phyloP scores from a whole-genome alignment of 371 early-diverging fungal genomes.

The Rhizopus sp. region DNA sequence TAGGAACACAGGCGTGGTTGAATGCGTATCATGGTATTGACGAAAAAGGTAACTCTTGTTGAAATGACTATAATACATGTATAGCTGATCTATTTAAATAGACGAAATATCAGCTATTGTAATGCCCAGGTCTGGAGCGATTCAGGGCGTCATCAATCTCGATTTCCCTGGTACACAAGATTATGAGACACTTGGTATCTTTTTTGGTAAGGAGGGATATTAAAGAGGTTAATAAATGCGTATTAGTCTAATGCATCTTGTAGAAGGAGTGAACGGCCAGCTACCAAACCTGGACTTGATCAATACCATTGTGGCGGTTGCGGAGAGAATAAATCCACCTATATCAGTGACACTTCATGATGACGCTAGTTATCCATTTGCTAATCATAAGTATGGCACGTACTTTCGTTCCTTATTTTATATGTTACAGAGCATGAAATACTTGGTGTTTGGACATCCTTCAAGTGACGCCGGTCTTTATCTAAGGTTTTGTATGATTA shows the following conservation, averaged over 20 bases:
- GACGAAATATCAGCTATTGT: slow-evolving; percentile 33
- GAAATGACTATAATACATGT: background rate
- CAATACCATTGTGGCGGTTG: slow-evolving; percentile 68
- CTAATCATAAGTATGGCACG: slow-evolving; percentile 18
- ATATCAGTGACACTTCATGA: slow-evolving; percentile 55
- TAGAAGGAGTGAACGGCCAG: slow-evolving; percentile 92
- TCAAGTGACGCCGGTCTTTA: slow-evolving; percentile 76
- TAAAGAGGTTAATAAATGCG: background rate
- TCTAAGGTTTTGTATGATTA: slow-evolving; percentile 40
- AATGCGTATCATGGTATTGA: slow-evolving; percentile 83
- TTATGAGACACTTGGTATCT: slow-evolving; percentile 77
- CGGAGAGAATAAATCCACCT: slow-evolving; percentile 43
- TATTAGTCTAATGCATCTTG: background rate
- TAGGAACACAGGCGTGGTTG: slow-evolving; percentile 88
- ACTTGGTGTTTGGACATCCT: slow-evolving; percentile 72
- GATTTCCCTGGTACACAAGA: slow-evolving; percentile 77
- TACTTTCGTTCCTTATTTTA: slow-evolving; percentile 51
- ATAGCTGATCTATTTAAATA: background rate
- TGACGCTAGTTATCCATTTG: slow-evolving; percentile 16
- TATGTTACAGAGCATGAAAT: slow-evolving; percentile 64
- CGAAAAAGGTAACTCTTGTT: slow-evolving; percentile 28
- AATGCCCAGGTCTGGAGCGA: slow-evolving; percentile 76
- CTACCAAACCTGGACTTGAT: slow-evolving; percentile 92
- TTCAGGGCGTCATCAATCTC: slow-evolving; percentile 87
- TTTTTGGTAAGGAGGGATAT: slow-evolving; percentile 63